Conservation (phyloP, 192 early-diverging fungal species). For the Umbelopsis vinacea region DNA sequence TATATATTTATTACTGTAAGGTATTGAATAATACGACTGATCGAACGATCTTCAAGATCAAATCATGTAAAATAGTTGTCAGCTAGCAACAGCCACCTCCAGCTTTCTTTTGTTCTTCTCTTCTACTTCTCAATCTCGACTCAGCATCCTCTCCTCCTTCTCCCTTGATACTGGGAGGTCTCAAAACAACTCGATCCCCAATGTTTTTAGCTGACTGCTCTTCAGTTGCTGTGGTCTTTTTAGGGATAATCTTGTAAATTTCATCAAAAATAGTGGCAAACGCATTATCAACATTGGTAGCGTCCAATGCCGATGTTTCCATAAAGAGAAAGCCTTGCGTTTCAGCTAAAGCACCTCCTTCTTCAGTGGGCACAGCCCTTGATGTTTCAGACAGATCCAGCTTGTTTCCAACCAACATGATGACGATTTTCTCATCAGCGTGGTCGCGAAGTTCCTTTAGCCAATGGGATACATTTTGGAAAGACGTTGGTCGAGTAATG, state of each 20-base stretch:
- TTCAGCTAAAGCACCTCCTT: slow-evolving; percentile 77
- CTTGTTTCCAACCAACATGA: slow-evolving; percentile 93
- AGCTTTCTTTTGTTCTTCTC: slow-evolving; percentile 44
- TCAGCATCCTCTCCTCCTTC: slow-evolving; percentile 45
- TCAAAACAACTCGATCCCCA: slow-evolving; percentile 35
- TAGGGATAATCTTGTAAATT: slow-evolving; percentile 52
- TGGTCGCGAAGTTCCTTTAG: slow-evolving; percentile 91
- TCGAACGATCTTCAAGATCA: slow-evolving; percentile 42
- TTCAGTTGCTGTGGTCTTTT: slow-evolving; percentile 24
- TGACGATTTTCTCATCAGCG: slow-evolving; percentile 89
- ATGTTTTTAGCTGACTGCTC: slow-evolving; percentile 14
- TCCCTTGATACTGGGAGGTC: slow-evolving; percentile 49
- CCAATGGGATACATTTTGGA: slow-evolving; percentile 90
- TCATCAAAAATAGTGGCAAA: slow-evolving; percentile 82
- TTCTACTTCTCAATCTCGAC: slow-evolving; percentile 47
- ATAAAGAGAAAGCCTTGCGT: slow-evolving; percentile 80
- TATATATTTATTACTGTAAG: slow-evolving; percentile 26
- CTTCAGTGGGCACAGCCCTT: slow-evolving; percentile 73
- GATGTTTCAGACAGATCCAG: slow-evolving; percentile 72
- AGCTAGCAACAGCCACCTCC: slow-evolving; percentile 42
- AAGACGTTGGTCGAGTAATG: slow-evolving; percentile 61
- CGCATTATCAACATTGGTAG: slow-evolving; percentile 83
- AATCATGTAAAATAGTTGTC: slow-evolving; percentile 23
- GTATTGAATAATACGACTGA: slow-evolving; percentile 7
- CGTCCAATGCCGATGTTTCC: slow-evolving; percentile 75